phyloP scores from a whole-genome alignment of 345 rosid genomes.

The Melaleuca quinquenervia region DNA sequence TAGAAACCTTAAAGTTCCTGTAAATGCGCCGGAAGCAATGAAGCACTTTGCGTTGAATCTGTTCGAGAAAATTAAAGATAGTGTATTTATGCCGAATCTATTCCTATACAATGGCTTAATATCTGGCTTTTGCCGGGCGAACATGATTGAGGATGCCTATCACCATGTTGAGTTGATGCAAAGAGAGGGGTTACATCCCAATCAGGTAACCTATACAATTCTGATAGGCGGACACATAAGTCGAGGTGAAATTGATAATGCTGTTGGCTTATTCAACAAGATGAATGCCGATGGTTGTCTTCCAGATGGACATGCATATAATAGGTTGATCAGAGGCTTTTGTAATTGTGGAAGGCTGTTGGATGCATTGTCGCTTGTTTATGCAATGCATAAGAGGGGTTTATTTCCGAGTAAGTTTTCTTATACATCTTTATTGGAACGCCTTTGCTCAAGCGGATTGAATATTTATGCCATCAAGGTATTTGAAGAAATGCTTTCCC shows the following conservation, averaged over 20 bases:
- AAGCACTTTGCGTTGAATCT: slow-evolving; percentile 41
- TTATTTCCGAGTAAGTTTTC: slow-evolving; percentile 27
- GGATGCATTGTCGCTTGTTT: slow-evolving; percentile 36
- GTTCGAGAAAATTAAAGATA: slow-evolving; percentile 23
- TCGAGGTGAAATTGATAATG: slow-evolving; percentile 40
- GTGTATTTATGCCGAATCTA: slow-evolving; percentile 32
- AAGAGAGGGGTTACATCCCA: slow-evolving; percentile 38
- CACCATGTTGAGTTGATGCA: slow-evolving; percentile 43
- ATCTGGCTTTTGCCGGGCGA: slow-evolving; percentile 32
- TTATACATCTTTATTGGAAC: slow-evolving; percentile 29
- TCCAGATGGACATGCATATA: slow-evolving; percentile 31
- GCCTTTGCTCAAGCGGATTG: slow-evolving; percentile 33
- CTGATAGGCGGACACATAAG: slow-evolving; percentile 39
- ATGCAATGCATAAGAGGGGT: slow-evolving; percentile 41
- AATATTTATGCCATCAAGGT: slow-evolving; percentile 34
- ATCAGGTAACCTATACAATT: slow-evolving; percentile 52
- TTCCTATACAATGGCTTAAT: slow-evolving; percentile 43
- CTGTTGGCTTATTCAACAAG: slow-evolving; percentile 38
- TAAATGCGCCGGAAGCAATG: slow-evolving; percentile 14
- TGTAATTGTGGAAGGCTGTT: slow-evolving; percentile 28
- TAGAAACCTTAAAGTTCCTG: slow-evolving; percentile 9
- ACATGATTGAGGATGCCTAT: slow-evolving; percentile 42
- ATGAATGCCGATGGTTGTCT: slow-evolving; percentile 29
- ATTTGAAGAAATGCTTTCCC: slow-evolving; percentile 45
- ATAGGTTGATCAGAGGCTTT: slow-evolving; percentile 39